phyloP scores from a whole-genome alignment of 257 asterid genomes.

The Lycium ferocissimum region DNA sequence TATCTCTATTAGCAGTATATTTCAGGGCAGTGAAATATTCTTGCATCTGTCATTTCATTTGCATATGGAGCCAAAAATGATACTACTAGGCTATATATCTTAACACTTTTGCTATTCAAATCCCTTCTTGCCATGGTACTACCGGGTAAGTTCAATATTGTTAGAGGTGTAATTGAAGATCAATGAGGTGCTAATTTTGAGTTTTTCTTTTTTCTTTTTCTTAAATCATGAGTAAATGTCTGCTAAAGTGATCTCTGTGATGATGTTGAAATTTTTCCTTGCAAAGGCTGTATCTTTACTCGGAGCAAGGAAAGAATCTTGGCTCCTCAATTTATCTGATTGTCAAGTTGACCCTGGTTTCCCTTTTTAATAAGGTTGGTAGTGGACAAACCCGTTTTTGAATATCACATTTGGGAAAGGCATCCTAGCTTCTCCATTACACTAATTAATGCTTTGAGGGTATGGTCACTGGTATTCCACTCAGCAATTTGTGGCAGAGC shows the following conservation, averaged over 20 bases:
- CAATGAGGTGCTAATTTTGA: background rate
- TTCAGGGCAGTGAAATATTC: background rate
- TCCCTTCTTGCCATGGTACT: background rate
- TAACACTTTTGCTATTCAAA: slow-evolving; percentile 13
- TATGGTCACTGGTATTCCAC: slow-evolving; percentile 10
- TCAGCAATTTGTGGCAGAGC: background rate
- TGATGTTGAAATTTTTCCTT: slow-evolving; percentile 1
- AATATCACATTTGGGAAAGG: background rate
- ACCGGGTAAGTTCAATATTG: background rate
- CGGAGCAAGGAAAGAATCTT: background rate
- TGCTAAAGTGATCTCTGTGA: background rate
- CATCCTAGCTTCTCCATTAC: background rate
- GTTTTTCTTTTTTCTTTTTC: background rate
- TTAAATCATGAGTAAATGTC: background rate
- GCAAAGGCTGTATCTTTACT: slow-evolving; percentile 23
- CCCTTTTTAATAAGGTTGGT: background rate
- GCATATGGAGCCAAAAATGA: slow-evolving; percentile 2
- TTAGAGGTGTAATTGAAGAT: slow-evolving; percentile 27
- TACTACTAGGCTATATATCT: slow-evolving; percentile 5
- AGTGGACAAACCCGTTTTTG: slow-evolving; percentile 12
- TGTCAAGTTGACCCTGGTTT: slow-evolving; percentile 11
- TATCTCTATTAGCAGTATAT: background rate
- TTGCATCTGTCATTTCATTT: slow-evolving; percentile 8
- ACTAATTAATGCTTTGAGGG: background rate
- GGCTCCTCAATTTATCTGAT: slow-evolving; percentile 9